Conservation (phyloP, 768 basidiomycete species). For the Leccinum truebloodii region DNA sequence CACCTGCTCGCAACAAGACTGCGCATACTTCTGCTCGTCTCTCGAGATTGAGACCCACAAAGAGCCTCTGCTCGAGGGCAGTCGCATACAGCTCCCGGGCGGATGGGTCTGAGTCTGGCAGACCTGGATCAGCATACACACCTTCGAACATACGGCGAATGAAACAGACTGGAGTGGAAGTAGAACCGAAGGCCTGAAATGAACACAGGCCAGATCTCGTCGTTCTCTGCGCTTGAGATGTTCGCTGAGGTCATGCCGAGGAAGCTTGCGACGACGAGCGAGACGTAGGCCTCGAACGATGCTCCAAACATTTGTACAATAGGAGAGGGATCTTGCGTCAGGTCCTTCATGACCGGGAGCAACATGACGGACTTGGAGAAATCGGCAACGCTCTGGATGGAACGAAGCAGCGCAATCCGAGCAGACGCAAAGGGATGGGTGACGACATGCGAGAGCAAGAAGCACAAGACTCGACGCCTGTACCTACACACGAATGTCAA, state of each 20-base stretch:
- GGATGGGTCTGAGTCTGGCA: constrained; percentile 40
- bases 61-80: constrained; percentile 56
- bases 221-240: constrained; percentile 39
- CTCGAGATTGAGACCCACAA: constrained; percentile 49
- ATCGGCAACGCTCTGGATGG: constrained; percentile 43
- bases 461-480: constrained; percentile 72
- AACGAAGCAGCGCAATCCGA: constrained; percentile 55
- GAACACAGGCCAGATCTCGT: constrained; percentile 53
- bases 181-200: constrained; percentile 42
- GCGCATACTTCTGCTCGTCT: constrained; percentile 57
- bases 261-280: constrained; percentile 48
- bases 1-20: constrained; percentile 54
- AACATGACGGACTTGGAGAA: constrained; percentile 52
- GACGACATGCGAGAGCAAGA: constrained; percentile 75
- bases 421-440: constrained; percentile 50
- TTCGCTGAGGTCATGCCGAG: constrained; percentile 46
- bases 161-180: constrained; percentile 48
- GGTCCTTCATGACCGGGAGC: constrained; percentile 52
- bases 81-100: constrained; percentile 44
- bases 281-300: constrained; percentile 36
- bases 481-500: constrained; percentile 45
- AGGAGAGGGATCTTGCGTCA: constrained; percentile 30
- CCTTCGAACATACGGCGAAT: neutral
- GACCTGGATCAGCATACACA: constrained; percentile 2
- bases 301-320: constrained; percentile 39